phyloP scores from a whole-genome alignment of 305 asterid species.

The Fraxinus sp. region DNA sequence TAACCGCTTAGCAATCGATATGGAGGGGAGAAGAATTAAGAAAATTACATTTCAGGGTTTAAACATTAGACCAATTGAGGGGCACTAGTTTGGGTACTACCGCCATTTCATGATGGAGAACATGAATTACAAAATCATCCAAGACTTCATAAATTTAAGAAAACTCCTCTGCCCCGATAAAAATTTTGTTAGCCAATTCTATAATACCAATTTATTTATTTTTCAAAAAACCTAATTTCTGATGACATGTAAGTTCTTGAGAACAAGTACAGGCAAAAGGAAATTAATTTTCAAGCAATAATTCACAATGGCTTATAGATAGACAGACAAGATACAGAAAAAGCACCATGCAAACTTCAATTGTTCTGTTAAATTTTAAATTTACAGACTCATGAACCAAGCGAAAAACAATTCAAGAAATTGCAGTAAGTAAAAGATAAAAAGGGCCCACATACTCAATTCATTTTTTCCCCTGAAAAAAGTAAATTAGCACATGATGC shows the following conservation, averaged over 20 bases:
- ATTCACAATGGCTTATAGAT: neutral
- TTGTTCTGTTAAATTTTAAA: neutral
- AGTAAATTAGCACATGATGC: neutral
- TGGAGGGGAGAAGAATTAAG: neutral
- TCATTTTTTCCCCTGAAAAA: neutral
- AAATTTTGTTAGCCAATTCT: neutral
- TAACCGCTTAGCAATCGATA: neutral
- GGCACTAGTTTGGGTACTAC: neutral
- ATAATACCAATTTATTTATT: neutral
- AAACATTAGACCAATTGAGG: neutral
- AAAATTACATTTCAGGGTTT: neutral
- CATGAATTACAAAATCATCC: neutral
- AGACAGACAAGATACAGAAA: neutral
- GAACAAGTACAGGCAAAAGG: neutral
- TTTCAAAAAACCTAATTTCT: no score
- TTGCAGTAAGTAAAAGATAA: neutral
- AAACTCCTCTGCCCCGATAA: neutral
- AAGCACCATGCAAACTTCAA: neutral
- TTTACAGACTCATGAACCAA: neutral
- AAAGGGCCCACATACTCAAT: neutral
- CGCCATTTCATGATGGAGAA: neutral
- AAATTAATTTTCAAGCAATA: neutral
- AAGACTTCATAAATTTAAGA: neutral
- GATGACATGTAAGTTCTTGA: neutral
- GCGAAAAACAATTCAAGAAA: neutral